Conservation (phyloP, 176 grass and related monocot genomes). For the Tuctoria greenei region DNA sequence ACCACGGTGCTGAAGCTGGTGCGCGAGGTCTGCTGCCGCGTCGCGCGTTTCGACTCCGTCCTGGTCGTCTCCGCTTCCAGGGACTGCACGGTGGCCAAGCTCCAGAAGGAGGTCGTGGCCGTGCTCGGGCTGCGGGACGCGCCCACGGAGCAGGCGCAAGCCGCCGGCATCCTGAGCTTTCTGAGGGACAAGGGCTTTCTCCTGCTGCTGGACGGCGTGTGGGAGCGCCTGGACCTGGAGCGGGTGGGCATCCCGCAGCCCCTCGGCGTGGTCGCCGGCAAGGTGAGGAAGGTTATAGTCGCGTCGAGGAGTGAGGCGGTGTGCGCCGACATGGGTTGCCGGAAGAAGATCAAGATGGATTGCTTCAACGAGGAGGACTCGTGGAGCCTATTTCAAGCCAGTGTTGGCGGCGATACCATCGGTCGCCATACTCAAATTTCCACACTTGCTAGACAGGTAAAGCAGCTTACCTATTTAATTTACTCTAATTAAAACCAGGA, state of each 20-base stretch:
- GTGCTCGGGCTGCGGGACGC: slow-evolving; percentile 44
- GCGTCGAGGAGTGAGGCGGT: slow-evolving; percentile 50
- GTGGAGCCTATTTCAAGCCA: slow-evolving; percentile 49
- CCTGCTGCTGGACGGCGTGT: slow-evolving; percentile 57
- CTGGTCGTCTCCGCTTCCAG: slow-evolving; percentile 49
- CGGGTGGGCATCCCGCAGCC: slow-evolving; percentile 58
- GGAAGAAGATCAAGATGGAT: slow-evolving; percentile 57
- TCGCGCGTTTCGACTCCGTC: slow-evolving; percentile 51
- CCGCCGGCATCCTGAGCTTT: slow-evolving; percentile 46
- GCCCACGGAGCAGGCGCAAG: slow-evolving; percentile 46
- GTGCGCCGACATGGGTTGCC: slow-evolving; percentile 55
- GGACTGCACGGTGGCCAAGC: slow-evolving; percentile 47
- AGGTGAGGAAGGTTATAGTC: slow-evolving; percentile 56
- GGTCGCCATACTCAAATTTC: slow-evolving; percentile 9
- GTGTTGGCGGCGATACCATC: slow-evolving; percentile 40
- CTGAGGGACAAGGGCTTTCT: slow-evolving; percentile 58
- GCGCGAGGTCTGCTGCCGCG: slow-evolving; percentile 44
- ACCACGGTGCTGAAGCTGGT: slow-evolving; percentile 46
- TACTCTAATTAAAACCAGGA: background rate
- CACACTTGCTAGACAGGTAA: slow-evolving; percentile 44
- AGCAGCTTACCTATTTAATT: background rate
- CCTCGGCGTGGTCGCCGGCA: slow-evolving; percentile 12
- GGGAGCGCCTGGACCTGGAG: slow-evolving; percentile 56
- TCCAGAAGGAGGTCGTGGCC: slow-evolving; percentile 52
- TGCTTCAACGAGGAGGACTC: slow-evolving; percentile 44